Evolutionary conservation across 2,329 filamentous ascomycete species (phyloP), one percentile per base, ranked within the genome.

Genomic region (Cercospora zeina): DNA sequence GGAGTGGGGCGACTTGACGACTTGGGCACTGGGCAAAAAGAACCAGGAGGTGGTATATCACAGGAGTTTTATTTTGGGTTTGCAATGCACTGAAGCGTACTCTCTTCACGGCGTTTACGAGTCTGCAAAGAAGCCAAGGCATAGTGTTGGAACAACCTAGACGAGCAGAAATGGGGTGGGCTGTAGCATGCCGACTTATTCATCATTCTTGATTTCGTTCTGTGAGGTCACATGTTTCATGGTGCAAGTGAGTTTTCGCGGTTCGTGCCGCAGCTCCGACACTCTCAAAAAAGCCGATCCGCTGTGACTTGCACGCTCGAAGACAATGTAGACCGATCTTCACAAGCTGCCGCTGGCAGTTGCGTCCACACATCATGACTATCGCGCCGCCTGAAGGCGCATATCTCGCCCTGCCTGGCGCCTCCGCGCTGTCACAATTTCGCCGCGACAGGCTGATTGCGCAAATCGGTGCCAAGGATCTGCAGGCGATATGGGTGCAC

Each of bases 351-450:
- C 62, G 37, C 42, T 34, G 65, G 65, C 65, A 55, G 65, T 62
- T 27, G 6, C 37, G n/a, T 30, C 33, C 50, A 58, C 39, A 27
- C 60, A 60, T 33, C 34, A 64, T 65, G 58, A 54, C 47, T 31
- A 56, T 21, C 2, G 51, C 59, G 54, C 62, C 59, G 21, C 21
- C 45, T 24, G 33, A 45, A 30, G 42, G 11, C 50, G 64, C 63
- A n/a, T 80, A 78, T 69, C 72, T 80, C 56, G 75, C 80, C 56
- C 75, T 83, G 61, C 79, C 81, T 50, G 82, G 82, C 67, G 79
- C 80, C 55, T 75, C 82, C 59, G 85, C 85, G 75, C 84, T 82
- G 74, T 82, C 79, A 24, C 77, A 80, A 67, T 82, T 82, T 68
- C 79, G 80, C 34, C 74, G 81, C 54, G 74, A 77, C 64, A 75